phyloP scores from a whole-genome alignment of 176 grass and related monocot species.

The Oryza meyeriana region DNA sequence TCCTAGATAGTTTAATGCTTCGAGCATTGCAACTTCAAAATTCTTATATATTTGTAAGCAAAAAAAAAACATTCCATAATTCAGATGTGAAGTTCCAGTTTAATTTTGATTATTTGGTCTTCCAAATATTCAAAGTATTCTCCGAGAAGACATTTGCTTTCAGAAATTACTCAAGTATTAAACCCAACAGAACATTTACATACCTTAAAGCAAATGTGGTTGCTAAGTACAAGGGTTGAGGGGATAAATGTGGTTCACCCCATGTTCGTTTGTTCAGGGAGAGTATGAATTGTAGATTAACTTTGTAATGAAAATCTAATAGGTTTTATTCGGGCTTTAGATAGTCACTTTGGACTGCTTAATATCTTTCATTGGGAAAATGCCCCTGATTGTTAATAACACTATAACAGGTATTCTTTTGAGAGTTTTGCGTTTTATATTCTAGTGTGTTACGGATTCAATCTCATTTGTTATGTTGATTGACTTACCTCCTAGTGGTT shows the following conservation, averaged over 20 bases:
- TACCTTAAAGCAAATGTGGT: neutral
- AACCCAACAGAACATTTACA: neutral
- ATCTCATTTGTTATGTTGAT: neutral
- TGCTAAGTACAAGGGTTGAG: neutral
- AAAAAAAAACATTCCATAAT: neutral
- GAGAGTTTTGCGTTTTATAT: neutral
- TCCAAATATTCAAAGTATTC: neutral
- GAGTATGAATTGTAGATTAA: neutral
- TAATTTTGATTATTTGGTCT: neutral
- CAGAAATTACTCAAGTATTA: neutral
- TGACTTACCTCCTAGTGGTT: constrained; percentile 25
- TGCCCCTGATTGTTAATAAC: neutral
- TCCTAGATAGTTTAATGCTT: constrained; percentile 9
- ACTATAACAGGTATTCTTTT: constrained; percentile 3
- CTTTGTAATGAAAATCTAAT: neutral
- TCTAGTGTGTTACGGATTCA: neutral
- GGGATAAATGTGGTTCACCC: neutral
- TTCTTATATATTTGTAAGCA: neutral
- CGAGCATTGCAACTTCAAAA: constrained; percentile 6
- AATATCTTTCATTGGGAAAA: neutral
- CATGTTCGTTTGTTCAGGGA: neutral
- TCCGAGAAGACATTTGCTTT: neutral
- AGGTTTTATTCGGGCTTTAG: constrained; percentile 17
- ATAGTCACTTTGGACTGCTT: neutral
- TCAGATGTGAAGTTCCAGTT: neutral